Evolutionary conservation across 306 rosid genomes (phyloP), one percentile per base, ranked within the genome.

Genomic region (Vicia villosa): DNA sequence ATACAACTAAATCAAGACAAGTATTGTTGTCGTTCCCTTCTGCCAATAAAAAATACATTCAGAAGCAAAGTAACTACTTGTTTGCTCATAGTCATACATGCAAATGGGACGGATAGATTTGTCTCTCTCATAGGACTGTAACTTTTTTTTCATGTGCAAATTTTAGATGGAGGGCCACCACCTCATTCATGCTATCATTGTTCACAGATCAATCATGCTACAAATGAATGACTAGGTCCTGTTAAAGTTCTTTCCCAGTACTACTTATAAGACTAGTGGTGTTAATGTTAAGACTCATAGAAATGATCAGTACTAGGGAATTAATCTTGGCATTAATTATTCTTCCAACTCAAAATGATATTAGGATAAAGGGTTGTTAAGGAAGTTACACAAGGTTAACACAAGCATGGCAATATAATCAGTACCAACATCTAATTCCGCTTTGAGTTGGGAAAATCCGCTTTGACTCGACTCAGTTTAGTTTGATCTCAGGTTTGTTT

Each of bases 101-200:
- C 41, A 69, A 38, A 37, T 69, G 63, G 50, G 50, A 50, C 36
- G 10, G 32, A 10, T 17, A 16, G 49, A 60, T 60, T 17, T 61
- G 66, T 61, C 66, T 61, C 47, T 61, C 47, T 36, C 16, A 37
- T 4, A 11, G 0, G 26, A 16, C n/a, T 57, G 40, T 14, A 54
- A 26, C 17, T 12, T 54, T 54, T 54, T 46, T 46, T n/a, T 5
- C 52, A 46, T 46, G 52, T 46, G 52, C 61, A 24, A 26, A 3
- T 30, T 58, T 32, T 26, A 13, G 11, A 59, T 34, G 45, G 45
- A 59, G 50, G 50, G 32, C 50, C 50, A 62, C 68, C 49, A 20
- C 30, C 50, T 38, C 10, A 19, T 62, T 38, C 34, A 38, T 62
- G 50, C 6, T 38, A 37, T 61, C 49, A 61, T 37, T 61, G 47